Evolutionary conservation across 805 yeast genomes (phyloP), one percentile per base, ranked within the genome.

Genomic region (Debaryomyces prosopidis): DNA sequence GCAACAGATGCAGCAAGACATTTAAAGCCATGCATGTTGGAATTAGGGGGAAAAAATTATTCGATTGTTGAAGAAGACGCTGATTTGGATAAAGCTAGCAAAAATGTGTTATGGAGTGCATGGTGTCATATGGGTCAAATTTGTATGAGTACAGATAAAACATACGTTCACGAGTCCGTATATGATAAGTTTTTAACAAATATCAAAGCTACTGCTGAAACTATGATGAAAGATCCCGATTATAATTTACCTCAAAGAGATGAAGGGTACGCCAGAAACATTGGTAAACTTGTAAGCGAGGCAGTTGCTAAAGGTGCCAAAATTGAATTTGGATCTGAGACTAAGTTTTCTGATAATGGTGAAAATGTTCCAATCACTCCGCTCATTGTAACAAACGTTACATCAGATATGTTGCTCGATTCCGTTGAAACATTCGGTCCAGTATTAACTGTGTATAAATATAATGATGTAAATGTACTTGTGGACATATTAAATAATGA

Each of bases 41-140:
- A 76, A 45, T 54, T 75, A 33, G 80, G 80, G 1, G 80, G 79
- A 5, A 75, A 75, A 49, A 74, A 75, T 49, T 58, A 58, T 32
- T 42, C 67, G 1, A 55, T 75, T 9, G 56, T 76, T 2, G 60
- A 56, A 12, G 39, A 55, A 4, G 74, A 68, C 42, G 67, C 65
- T 0, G 66, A 71, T 46, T 45, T 76, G 23, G 53, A 43, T 1
- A 50, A 46, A 32, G 75, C 79, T 1, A 53, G 67, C 2, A 47
- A 51, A 1, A 43, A 43, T 12, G 54, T 60, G 20, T 35, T 71
- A 7, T 62, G 65, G 64, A 56, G 68, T 19, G 54, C 69, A 8
- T 73, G 75, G 76, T 54, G 63, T 40, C 73, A 76, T 50, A 69
- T 65, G 49, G 80, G 79, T 10, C 80, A 76, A 45, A 65, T 76